phyloP scores from a whole-genome alignment of 495 filamentous ascomycete species.

The Aspergillus mulundensis region DNA sequence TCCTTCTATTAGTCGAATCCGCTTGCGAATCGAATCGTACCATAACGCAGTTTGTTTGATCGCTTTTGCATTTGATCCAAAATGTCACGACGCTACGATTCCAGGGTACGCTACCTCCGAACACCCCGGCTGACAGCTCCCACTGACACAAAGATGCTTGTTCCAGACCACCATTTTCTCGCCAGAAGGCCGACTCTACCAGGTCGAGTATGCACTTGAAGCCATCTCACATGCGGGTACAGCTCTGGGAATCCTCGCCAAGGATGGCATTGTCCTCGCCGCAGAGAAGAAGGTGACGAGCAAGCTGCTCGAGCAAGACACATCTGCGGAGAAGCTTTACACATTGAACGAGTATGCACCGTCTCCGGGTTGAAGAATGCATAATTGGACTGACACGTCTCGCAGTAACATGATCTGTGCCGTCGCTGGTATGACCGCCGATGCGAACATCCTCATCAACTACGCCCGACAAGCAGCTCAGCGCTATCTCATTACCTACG shows the following conservation, averaged over 20 bases:
- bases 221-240: conserved; percentile 98
- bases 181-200: conserved; percentile 94
- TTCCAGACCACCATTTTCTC: conserved; percentile 98
- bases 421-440: conserved; percentile 97
- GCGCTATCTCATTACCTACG: conserved; percentile 96
- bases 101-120: conserved; percentile 61
- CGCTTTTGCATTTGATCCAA: conserved; percentile 25
- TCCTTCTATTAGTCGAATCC: conserved; percentile 7
- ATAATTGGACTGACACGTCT: conserved; percentile 17
- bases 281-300: conserved; percentile 99
- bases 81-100: conserved; percentile 99
- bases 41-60: conserved; percentile 8
- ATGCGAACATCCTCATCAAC: conserved; percentile 99
- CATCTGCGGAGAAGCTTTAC: conserved; percentile 98
- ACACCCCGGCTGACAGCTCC: conserved; percentile 32
- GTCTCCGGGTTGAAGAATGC: not conserved
- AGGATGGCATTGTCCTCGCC: conserved; percentile 96
- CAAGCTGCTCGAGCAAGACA: conserved; percentile 98
- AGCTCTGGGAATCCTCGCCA: conserved; percentile 90
- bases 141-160: conserved; percentile 45
- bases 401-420: conserved; percentile 99
- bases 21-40: not conserved
- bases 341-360: conserved; percentile 87
- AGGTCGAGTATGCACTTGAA: conserved; percentile 98
- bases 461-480: conserved; percentile 96